Evolutionary conservation across 345 rosid species (phyloP), one percentile per base, ranked within the genome.

Genomic region (Salix arbutifolia): DNA sequence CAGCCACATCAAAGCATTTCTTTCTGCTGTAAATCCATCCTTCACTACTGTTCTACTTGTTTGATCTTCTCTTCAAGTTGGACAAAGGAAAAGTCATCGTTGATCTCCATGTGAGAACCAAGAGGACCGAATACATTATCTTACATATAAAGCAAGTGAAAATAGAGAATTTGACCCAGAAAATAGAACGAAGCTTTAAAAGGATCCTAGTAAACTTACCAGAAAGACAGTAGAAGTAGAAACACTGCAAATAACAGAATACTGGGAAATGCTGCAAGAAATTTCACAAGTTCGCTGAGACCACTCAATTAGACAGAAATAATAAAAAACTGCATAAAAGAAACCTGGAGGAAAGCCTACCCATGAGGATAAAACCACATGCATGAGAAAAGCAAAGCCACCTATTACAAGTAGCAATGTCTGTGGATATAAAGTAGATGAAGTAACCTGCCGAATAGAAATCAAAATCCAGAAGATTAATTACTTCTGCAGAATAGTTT

Each of bases 141-240:
- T 40, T 46, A 26, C 16, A 62, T 7, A 19, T 18, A 52, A 52
- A 52, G 58, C 58, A 58, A 23, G 64, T 0, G 28, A 58, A 23
- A 58, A 58, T 58, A 23, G 16, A 58, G 4, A 58, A 10, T 25
- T 14, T 44, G 21, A 46, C 61, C 33, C 40, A 64, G 40, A 74
- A 44, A 30, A 8, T 7, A 33, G 65, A 66, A 44, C n/a, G 18
- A n/a, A 26, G 70, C 31, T 62, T 40, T 42, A 35, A 17, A 40
- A 14, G 62, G 58, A 33, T 35, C 13, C 9, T n/a, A 74, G 44
- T 67, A 79, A 74, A 71, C 84, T 21, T 85, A 90, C 94, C 94
- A 88, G 89, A 86, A 90, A 76, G 94, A 90, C 66, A 90, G 66
- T 67, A 90, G 90, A 48, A 90, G 90, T 76, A 90, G 94, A 84